A percentile compares a stretch with the other conserved stretches of the same genome.
phyloP scores from a whole-genome alignment of 2,329 filamentous ascomycete species.

The Talaromyces albobiverticillius region DNA sequence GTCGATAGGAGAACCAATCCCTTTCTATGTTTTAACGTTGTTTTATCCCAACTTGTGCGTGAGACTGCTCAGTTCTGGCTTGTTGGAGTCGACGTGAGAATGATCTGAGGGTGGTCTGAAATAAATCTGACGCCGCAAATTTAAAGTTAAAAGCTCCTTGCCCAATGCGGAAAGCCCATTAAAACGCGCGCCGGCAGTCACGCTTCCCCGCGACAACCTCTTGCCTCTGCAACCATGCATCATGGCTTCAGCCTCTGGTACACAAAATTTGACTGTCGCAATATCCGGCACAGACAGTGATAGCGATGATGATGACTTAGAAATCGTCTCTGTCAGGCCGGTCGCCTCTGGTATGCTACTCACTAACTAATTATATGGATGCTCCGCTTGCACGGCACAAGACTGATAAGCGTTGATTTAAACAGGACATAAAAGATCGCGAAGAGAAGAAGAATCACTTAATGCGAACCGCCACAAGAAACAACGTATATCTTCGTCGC shows the following conservation, averaged over 20 bases:
- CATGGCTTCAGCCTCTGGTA: conserved; percentile 26
- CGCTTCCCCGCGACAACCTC: background rate
- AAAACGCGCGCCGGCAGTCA: background rate
- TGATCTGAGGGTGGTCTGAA: background rate
- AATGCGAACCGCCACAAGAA: background rate
- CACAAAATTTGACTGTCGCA: conserved; percentile 24
- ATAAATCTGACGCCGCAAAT: conserved; percentile 9
- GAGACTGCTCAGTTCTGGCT: too few relatives aligned
- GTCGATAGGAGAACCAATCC: too few relatives aligned
- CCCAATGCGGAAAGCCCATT: conserved; percentile 18
- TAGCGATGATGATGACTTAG: conserved; percentile 40
- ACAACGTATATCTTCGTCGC: conserved; percentile 1
- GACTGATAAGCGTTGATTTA: too few relatives aligned
- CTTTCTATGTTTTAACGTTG: too few relatives aligned
- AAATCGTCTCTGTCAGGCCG: conserved; percentile 31
- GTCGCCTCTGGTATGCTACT: background rate
- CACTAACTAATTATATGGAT: too few relatives aligned
- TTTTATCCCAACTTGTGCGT: too few relatives aligned
- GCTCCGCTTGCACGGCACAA: background rate
- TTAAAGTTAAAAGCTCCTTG: conserved; percentile 23
- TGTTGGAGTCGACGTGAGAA: too few relatives aligned
- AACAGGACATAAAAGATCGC: conserved; percentile 7
- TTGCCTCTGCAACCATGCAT: background rate
- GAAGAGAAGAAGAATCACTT: background rate
- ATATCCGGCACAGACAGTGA: conserved; percentile 24